These are phyloP conservation scores for Terfezia claveryi DNA, from an alignment of 495 filamentous ascomycete species.

Conservation along the genomic window DNA sequence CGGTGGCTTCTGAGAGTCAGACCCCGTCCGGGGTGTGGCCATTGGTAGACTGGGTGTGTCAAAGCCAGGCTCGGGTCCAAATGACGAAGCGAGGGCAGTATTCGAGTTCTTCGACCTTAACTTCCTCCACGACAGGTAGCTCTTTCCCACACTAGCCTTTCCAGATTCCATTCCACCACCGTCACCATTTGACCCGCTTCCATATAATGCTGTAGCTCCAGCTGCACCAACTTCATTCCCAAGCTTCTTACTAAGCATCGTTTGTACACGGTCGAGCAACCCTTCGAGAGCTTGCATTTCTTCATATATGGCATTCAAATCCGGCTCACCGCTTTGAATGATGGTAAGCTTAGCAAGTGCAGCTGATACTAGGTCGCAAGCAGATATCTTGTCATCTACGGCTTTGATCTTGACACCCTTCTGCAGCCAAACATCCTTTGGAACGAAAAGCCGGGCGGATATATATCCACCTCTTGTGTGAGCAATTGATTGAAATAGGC, in stretches of 20 bases:
- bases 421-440: slow-evolving; percentile 78
- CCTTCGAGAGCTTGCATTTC: slow-evolving; percentile 88
- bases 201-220: slow-evolving; percentile 25
- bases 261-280: slow-evolving; percentile 68
- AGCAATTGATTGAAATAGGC: slow-evolving; percentile 73
- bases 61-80: slow-evolving; percentile 1
- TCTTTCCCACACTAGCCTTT: slow-evolving; percentile 16
- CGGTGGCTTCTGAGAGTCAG: slow-evolving; percentile 22
- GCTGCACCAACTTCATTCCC: slow-evolving; percentile 77
- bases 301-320: slow-evolving; percentile 35
- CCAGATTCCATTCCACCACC: slow-evolving; percentile 17
- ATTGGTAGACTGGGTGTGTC: slow-evolving; percentile 13
- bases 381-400: slow-evolving; percentile 84
- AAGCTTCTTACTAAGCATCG: slow-evolving; percentile 54
- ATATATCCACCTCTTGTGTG: slow-evolving; percentile 84
- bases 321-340: slow-evolving; percentile 48
- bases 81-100: slow-evolving; percentile 12
- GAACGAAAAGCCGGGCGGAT: slow-evolving; percentile 74
- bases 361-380: slow-evolving; percentile 77
- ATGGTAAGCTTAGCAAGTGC: slow-evolving; percentile 61
- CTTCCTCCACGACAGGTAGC: slow-evolving; percentile 56
- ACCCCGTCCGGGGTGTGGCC: slow-evolving; percentile 7
- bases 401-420: slow-evolving; percentile 81
- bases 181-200: slow-evolving; percentile 9
- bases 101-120: slow-evolving; percentile 67